Conservation (phyloP, 2,329 filamentous ascomycete genomes). For the Hypoxylon sp. region DNA sequence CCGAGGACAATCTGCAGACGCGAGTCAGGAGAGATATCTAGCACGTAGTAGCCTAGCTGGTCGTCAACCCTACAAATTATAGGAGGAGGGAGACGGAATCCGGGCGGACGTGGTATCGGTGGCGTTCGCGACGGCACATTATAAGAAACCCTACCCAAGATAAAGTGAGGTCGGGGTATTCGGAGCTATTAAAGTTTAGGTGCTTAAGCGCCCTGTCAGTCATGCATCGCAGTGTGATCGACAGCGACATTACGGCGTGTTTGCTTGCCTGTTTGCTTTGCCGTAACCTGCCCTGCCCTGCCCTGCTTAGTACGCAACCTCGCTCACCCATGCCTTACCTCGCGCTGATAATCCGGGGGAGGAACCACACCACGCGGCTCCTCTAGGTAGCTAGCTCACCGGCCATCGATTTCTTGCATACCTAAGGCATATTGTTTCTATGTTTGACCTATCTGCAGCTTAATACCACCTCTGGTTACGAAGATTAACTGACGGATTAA, state of each 20-base stretch:
- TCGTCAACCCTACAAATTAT: not conserved
- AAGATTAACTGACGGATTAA: conserved; percentile 10
- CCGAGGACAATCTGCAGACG: conserved; percentile 1
- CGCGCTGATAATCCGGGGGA: conserved; percentile 23
- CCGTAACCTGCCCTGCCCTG: not conserved
- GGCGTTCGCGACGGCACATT: conserved; percentile 22
- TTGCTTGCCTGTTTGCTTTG: not conserved
- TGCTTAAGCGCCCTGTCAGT: conserved; percentile 9
- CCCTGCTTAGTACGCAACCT: conserved; percentile 30
- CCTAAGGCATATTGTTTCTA: not conserved
- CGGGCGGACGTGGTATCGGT: conserved; percentile 18
- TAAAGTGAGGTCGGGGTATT: not conserved
- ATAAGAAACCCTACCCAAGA: conserved; percentile 24
- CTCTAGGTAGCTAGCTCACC: not conserved
- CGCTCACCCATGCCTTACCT: conserved; percentile 8
- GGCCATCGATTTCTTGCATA: conserved; percentile 14
- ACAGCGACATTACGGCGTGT: not conserved
- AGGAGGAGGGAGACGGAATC: conserved; percentile 14
- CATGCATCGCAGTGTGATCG: conserved; percentile 15
- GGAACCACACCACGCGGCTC: conserved; percentile 6
- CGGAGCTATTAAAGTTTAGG: conserved; percentile 10
- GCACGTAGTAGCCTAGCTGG: conserved; percentile 2
- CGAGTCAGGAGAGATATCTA: conserved; percentile 15
- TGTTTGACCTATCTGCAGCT: not conserved
- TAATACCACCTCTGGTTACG: conserved; percentile 13